Base-by-base conservation (phyloP, 1,284 basidiomycete genomes). In the Rhodotorula sp. region DNA sequence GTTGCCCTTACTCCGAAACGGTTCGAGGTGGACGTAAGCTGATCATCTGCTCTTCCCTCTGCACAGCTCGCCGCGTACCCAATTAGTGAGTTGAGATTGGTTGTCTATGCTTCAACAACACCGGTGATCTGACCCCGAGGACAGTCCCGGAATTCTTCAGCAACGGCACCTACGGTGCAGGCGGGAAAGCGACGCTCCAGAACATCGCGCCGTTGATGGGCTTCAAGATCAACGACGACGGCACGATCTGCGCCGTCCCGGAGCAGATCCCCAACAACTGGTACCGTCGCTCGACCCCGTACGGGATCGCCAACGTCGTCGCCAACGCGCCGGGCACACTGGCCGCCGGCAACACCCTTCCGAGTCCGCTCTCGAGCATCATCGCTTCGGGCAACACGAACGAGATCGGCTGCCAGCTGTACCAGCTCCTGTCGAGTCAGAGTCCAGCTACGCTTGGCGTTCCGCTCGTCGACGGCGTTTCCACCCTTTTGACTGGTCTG, bases 191-290 rank as follows among this genome's bases (percentile, higher is more conserved):
- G 8, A 63, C 54, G 42, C 53, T 63, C 26, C 53, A 55, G 51
- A 55, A 54, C 42, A 63, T 63, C 15, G 18, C 42, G 10, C 22
- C 53, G 26, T 12, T 63, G n/a, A 55, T 63, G 53, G 62, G 62
- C 4, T 55, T 46, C 53, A 45, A 63, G 53, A 54, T 54, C 53
- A 56, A 63, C 62, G 53, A 55, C 20, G 53, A 63, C 29, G 62
- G 62, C 26, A 30, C 53, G 10, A n/a, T 63, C 20, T 55, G 42
- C 62, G 54, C 42, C 12, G 37, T 45, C 26, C 62, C 62, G 7
- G 62, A 63, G 44, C 53, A 54, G 18, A 55, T 63, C 53, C 62
- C 62, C 10, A 42, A 55, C n/a, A 63, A 63, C 44, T 63, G 62
- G 62, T 63, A 63, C 53, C 62, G 62, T 20, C 51, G 62, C 44